Evolutionary conservation across 2,329 filamentous ascomycete genomes (phyloP).

Genomic region (Verticillium isaacii): DNA sequence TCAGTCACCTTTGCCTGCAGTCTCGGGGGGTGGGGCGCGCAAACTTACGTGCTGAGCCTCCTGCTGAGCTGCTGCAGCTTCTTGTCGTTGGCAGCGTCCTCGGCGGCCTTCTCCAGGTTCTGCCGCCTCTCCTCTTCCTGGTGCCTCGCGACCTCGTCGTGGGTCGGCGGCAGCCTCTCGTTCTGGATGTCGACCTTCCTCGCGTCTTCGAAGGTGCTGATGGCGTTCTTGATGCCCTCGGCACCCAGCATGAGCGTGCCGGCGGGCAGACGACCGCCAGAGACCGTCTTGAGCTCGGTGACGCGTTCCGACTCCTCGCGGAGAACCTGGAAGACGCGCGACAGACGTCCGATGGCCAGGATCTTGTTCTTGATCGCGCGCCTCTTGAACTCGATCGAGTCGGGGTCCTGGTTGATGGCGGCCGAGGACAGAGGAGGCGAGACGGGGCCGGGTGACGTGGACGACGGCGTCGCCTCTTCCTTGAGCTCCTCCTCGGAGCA

Average conservation of each 20-base stretch:
- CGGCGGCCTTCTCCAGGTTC: constrained; percentile 78
- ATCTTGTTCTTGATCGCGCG: constrained; percentile 99
- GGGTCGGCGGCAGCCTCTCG: constrained; percentile 84
- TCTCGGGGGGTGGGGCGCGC: neutral
- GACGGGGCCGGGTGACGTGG: constrained; percentile 61
- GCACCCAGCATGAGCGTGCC: constrained; percentile 97
- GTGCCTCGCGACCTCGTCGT: constrained; percentile 84
- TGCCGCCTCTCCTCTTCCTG: constrained; percentile 76
- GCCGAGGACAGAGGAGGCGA: constrained; percentile 63
- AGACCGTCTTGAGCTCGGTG: constrained; percentile 94
- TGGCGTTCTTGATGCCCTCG: constrained; percentile 97
- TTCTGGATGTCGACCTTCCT: constrained; percentile 97
- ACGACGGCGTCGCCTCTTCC: constrained; percentile 75
- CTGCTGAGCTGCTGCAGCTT: constrained; percentile 82
- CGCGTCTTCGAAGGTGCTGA: constrained; percentile 94
- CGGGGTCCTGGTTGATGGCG: constrained; percentile 56
- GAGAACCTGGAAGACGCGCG: constrained; percentile 95
- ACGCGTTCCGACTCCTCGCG: constrained; percentile 96
- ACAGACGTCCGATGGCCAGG: constrained; percentile 90
- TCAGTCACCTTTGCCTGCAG: neutral
- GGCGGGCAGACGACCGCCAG: constrained; percentile 85
- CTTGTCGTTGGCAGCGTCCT: constrained; percentile 88
- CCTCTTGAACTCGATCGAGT: constrained; percentile 89
- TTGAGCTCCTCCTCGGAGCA: constrained; percentile 99
- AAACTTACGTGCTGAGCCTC: constrained; percentile 92